Conservation (phyloP, 495 filamentous ascomycete species). For the Daldinia concentrica region DNA sequence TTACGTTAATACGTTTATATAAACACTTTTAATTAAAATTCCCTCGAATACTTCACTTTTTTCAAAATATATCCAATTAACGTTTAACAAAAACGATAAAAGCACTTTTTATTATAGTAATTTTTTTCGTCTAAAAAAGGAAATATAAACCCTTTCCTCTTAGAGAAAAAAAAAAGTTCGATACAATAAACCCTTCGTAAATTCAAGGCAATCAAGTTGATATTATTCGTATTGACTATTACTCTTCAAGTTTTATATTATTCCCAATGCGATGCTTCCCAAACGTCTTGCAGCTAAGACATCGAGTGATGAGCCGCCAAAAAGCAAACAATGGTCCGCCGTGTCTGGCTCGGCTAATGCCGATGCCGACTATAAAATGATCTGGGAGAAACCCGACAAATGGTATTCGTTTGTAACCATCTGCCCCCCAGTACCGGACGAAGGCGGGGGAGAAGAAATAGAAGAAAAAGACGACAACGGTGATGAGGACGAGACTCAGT, state of each 20-base stretch:
- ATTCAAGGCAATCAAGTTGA: no score
- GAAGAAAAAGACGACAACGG: slow-evolving; percentile 9
- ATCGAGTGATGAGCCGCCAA: neutral
- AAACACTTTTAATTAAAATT: no score
- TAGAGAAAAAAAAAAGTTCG: no score
- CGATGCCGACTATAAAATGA: neutral
- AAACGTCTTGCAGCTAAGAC: neutral
- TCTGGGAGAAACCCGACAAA: neutral
- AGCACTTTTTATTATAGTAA: no score
- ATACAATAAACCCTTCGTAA: no score
- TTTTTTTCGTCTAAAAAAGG: no score
- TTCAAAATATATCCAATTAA: no score
- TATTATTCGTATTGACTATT: no score
- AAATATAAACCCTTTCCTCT: no score
- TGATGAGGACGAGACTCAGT: slow-evolving; percentile 15
- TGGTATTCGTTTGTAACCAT: neutral
- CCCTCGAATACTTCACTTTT: no score
- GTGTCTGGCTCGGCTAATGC: neutral
- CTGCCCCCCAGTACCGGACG: neutral
- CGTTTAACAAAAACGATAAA: no score
- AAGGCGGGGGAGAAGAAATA: slow-evolving; percentile 9
- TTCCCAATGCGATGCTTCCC: neutral
- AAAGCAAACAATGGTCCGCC: neutral
- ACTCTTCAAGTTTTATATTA: neutral
- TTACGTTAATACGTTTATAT: no score